These are phyloP conservation scores for Fonsecaea monophora DNA, from an alignment of 2,329 filamentous ascomycete genomes.

Conservation along the genomic window DNA sequence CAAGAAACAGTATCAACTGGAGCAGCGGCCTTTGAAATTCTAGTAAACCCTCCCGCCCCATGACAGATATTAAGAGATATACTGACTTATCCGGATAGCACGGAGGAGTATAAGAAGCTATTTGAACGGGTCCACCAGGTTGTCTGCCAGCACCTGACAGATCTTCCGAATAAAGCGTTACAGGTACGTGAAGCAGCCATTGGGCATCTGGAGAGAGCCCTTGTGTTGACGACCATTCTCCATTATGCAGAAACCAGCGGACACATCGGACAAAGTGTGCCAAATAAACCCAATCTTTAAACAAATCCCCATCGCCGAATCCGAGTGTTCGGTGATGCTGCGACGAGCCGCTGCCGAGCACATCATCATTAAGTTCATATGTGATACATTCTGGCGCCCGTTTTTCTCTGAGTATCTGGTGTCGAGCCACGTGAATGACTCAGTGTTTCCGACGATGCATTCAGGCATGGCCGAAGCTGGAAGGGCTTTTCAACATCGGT, in stretches of 20 bases:
- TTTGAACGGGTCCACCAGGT: conserved; percentile 1
- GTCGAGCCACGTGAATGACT: neutral
- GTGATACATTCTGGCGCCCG: conserved; percentile 9
- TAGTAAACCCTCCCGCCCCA: neutral
- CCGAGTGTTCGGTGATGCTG: conserved; percentile 9
- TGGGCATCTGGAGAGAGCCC: neutral
- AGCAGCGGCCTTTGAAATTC: conserved; percentile 1
- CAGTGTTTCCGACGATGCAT: conserved; percentile 10
- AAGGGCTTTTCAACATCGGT: conserved; percentile 16
- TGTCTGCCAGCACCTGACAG: neutral
- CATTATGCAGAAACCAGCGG: neutral
- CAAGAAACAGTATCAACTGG: conserved; percentile 10
- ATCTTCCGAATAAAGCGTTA: neutral
- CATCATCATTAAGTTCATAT: conserved; percentile 12
- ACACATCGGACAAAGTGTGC: conserved; percentile 8
- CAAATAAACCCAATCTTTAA: conserved; percentile 4
- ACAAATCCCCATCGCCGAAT: conserved; percentile 12
- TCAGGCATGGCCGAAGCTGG: conserved; percentile 9
- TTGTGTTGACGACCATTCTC: conserved; percentile 4
- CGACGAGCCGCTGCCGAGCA: conserved; percentile 12
- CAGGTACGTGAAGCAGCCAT: conserved; percentile 6
- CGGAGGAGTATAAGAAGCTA: neutral
- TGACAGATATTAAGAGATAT: neutral
- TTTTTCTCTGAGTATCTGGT: conserved; percentile 17
- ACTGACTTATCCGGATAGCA: neutral